These are phyloP conservation scores for Ascochyta rabiei DNA, from an alignment of 2,329 filamentous ascomycete species.

Conservation along the genomic window DNA sequence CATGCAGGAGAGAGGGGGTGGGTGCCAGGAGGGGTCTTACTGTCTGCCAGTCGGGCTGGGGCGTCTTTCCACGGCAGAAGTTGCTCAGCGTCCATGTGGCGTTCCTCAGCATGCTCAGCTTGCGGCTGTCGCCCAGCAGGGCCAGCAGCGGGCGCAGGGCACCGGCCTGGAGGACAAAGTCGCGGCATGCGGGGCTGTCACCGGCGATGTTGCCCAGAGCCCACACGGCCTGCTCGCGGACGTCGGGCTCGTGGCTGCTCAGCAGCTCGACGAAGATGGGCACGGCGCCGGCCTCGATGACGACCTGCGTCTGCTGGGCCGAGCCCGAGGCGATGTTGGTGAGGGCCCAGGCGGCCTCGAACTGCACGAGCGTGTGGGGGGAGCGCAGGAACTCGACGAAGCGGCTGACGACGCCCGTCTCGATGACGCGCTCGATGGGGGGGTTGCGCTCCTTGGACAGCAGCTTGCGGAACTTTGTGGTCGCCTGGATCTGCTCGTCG, in stretches of 20 bases:
- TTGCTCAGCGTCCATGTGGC: slow-evolving; percentile 99
- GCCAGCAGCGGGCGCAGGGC: slow-evolving; percentile 88
- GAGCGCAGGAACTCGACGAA: slow-evolving; percentile 99
- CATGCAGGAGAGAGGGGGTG: background rate
- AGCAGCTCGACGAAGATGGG: slow-evolving; percentile 98
- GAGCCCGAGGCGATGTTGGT: slow-evolving; percentile 99
- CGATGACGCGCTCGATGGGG: slow-evolving; percentile 98
- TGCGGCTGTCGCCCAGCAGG: slow-evolving; percentile 94
- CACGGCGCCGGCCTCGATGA: slow-evolving; percentile 96
- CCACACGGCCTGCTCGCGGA: slow-evolving; percentile 98
- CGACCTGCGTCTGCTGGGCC: slow-evolving; percentile 95
- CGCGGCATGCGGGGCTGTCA: slow-evolving; percentile 95
- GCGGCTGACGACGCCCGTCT: slow-evolving; percentile 95
- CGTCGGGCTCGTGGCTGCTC: slow-evolving; percentile 94
- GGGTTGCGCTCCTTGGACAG: slow-evolving; percentile 99
- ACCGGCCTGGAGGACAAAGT: slow-evolving; percentile 91
- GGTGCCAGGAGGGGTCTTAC: slow-evolving; percentile 61
- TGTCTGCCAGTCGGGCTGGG: slow-evolving; percentile 96
- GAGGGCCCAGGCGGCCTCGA: slow-evolving; percentile 97
- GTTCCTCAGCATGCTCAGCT: slow-evolving; percentile 98
- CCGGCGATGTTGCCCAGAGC: slow-evolving; percentile 98
- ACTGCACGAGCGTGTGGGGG: slow-evolving; percentile 96
- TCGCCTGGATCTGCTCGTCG: slow-evolving; percentile 94
- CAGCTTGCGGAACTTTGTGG: slow-evolving; percentile 97
- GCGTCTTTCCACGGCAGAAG: slow-evolving; percentile 99